Evolutionary conservation across 2,329 filamentous ascomycete species (phyloP), one percentile per base, ranked within the genome.

Genomic region (Neofusicoccum umdonicola): DNA sequence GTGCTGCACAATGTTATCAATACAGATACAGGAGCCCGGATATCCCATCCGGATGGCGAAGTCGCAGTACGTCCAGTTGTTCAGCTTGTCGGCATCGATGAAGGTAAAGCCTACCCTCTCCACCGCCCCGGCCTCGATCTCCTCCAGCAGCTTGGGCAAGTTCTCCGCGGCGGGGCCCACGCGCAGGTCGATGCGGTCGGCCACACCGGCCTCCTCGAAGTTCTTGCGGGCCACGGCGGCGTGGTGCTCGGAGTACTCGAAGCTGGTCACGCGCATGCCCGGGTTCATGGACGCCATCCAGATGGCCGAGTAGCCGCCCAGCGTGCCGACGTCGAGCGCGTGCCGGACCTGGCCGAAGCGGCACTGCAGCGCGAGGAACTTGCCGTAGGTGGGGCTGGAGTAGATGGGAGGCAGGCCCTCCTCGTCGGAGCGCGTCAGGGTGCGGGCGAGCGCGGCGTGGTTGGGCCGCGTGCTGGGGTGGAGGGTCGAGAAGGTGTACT

Each of bases 271-370:
- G 15, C 78, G 70, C 3, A 77, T 68, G 19, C 72, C 69, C 0
- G 76, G 74, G 13, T 71, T 72, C 15, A 73, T 70, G 17, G 71
- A 71, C 2, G 83, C 83, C 57, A 87, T 77, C 78, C 82, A 86
- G 63, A 86, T 83, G 12, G 81, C 79, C 0, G 79, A 81, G 70
- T 85, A 87, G 7, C 80, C 84, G 12, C 84, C 84, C 34, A 87
- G 71, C 0, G 83, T 85, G 34, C 85, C 85, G 52, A 87, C 74
- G 69, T 87, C 85, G 42, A 87, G 81, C 9, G 73, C 67, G 50
- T 71, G 69, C 56, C 69, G 71, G 22, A 73, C 72, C n/a, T 65
- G 67, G 2, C 71, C 58, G 44, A 74, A 61, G 41, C 71, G 71
- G n/a, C 73, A 74, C 64, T 75, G 73, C 3, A 76, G 69, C 35